phyloP scores from a whole-genome alignment of 805 yeast genomes.

The Candida tallmaniae region DNA sequence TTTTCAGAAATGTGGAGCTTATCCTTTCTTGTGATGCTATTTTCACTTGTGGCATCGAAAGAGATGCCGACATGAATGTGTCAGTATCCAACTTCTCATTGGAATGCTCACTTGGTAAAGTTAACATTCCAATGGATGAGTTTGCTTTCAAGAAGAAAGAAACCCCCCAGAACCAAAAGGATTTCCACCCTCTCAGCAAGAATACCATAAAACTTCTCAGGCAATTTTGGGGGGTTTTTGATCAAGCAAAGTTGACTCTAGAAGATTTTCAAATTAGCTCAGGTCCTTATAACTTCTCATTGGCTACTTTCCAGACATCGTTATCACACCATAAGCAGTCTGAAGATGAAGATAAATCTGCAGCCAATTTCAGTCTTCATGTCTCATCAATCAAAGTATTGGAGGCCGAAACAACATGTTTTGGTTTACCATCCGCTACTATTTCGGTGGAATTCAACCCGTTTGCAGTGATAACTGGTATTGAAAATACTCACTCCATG shows the following conservation, averaged over 20 bases:
- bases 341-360: constrained; percentile 10
- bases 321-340: constrained; percentile 8
- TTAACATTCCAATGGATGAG: constrained; percentile 16
- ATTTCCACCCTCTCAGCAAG: constrained; percentile 10
- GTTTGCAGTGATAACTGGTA: constrained; percentile 17
- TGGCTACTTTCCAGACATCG: constrained; percentile 19
- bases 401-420: constrained; percentile 25
- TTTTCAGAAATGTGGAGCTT: constrained; percentile 24
- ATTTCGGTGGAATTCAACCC: constrained; percentile 20
- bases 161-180: not conserved
- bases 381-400: constrained; percentile 24
- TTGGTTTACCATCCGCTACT: constrained; percentile 35
- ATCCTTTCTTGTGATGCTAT: constrained; percentile 17
- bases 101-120: constrained; percentile 14
- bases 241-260: constrained; percentile 15
- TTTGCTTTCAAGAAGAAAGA: constrained; percentile 1
- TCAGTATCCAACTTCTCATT: constrained; percentile 13
- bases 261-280: constrained; percentile 23
- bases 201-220: constrained; percentile 3
- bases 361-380: constrained; percentile 16
- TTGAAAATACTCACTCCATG: constrained; percentile 10
- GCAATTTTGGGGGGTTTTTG: constrained; percentile 10
- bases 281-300: constrained; percentile 13
- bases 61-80: constrained; percentile 8
- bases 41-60: constrained; percentile 12